Base-by-base conservation (phyloP, 2,329 filamentous ascomycete species). In the Cladosporium halotolerans region DNA sequence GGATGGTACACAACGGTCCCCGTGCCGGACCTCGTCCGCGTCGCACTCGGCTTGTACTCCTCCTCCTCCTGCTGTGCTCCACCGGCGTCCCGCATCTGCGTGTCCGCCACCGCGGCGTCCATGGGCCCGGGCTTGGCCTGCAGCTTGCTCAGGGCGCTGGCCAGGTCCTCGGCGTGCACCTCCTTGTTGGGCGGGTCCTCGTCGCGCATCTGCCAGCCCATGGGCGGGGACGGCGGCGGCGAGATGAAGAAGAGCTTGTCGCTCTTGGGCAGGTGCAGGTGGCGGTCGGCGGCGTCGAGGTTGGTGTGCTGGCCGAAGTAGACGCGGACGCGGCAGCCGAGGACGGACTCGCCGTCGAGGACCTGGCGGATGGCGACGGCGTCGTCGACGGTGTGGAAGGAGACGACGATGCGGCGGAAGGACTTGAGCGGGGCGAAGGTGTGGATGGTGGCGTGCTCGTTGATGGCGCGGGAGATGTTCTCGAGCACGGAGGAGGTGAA, bases 351-450 rank as follows among this genome's bases (percentile, higher is more conserved):
- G 62, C 85, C 84, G 64, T 93, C 87, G 71, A 89, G 87, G 52
- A 85, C 76, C 60, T 82, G 76, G 58, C 86, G 84, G 53, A 92
- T 85, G 53, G 77, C 75, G 62, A 88, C 82, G 53, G 88, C 87
- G 51, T 85, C 80, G 50, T 84, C 79, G 63, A 80, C 76, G 56
- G 83, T 81, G 70, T 79, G 84, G 76, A 93, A 92, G 61, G 86
- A 89, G 57, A 88, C 82, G 62, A 92, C 78, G 64, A 93, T 89
- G 68, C 88, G 85, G 59, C 85, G 82, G 77, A 93, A 89, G 6
- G 86, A 90, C 69, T 88, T 89, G 58, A 93, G 80, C 0, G 88
- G 88, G 9, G 86, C 82, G 79, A 88, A 93, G 55, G 85, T 83
- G 72, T 89, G 84, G 59, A 92, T 82, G 47, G 82, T 78, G 2